A percentile compares a stretch with the other conserved stretches of the same genome.
These are phyloP conservation scores for Medicago arabica DNA, from an alignment of 306 rosid species.

Conservation along the genomic window DNA sequence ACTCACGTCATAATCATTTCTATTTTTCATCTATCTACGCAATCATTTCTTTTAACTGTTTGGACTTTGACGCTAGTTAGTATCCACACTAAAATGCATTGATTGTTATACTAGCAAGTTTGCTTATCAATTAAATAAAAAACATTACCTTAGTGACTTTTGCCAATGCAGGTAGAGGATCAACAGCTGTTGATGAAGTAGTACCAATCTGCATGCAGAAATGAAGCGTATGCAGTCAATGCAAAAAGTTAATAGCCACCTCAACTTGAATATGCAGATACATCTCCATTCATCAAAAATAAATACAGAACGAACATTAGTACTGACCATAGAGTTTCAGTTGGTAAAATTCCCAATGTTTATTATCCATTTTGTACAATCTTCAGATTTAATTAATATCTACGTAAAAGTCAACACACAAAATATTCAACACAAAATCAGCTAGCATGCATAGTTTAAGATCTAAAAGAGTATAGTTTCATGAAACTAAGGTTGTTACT, in stretches of 20 bases:
- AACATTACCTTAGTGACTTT: constrained; percentile 69
- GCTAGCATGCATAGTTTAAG: constrained; percentile 19
- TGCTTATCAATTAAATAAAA: constrained; percentile 34
- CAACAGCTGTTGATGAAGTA: constrained; percentile 93
- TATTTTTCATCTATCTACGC: constrained; percentile 34
- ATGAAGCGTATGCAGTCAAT: constrained; percentile 28
- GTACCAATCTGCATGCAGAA: constrained; percentile 76
- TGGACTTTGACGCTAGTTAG: background rate
- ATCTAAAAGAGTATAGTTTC: constrained; percentile 9
- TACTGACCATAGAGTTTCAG: constrained; percentile 18
- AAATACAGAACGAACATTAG: constrained; percentile 24
- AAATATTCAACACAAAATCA: constrained; percentile 3
- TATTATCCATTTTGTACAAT: constrained; percentile 18
- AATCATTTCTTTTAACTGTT: too few relatives aligned
- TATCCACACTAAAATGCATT: constrained; percentile 29
- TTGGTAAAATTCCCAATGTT: background rate
- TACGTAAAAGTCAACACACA: constrained; percentile 5
- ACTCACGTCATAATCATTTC: constrained; percentile 27
- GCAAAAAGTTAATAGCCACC: constrained; percentile 19
- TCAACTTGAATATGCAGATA: constrained; percentile 15
- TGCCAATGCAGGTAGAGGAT: constrained; percentile 76
- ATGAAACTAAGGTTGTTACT: constrained; percentile 6
- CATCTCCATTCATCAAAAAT: constrained; percentile 18
- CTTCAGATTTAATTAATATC: constrained; percentile 26
- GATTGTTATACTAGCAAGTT: constrained; percentile 11